Conservation (phyloP, 2,329 filamentous ascomycete genomes). For the Teratosphaeria nubilosa region DNA sequence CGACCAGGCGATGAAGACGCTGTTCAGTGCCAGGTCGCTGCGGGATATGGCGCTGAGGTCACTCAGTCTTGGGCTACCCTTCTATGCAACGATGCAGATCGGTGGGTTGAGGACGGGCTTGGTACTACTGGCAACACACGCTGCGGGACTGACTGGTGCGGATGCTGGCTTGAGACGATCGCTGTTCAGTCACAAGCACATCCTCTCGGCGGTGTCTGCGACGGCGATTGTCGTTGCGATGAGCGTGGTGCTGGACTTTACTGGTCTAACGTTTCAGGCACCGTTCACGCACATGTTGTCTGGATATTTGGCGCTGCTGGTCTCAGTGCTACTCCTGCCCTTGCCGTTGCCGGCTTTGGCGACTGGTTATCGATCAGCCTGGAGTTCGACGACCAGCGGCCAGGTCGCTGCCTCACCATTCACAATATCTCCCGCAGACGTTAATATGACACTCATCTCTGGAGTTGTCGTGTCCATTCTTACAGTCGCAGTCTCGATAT, state of each 20-base stretch:
- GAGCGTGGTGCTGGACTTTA: slow-evolving; percentile 25
- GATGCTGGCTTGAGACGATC: slow-evolving; percentile 6
- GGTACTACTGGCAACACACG: slow-evolving; percentile 37
- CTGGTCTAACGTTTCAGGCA: slow-evolving; percentile 20
- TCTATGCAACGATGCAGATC: slow-evolving; percentile 46
- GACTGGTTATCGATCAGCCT: not conserved
- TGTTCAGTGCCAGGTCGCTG: slow-evolving; percentile 8
- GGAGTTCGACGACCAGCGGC: not conserved
- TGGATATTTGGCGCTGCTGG: slow-evolving; percentile 38
- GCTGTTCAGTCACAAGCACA: slow-evolving; percentile 15
- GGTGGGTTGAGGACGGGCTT: slow-evolving; percentile 46
- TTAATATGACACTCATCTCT: slow-evolving; percentile 32
- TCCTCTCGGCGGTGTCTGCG: slow-evolving; percentile 26
- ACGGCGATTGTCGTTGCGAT: slow-evolving; percentile 28
- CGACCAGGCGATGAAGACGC: not conserved
- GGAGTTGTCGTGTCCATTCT: slow-evolving; percentile 28
- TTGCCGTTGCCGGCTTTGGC: slow-evolving; percentile 32
- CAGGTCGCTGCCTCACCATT: slow-evolving; percentile 20
- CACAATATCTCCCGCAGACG: slow-evolving; percentile 29
- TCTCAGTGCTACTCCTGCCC: slow-evolving; percentile 39
- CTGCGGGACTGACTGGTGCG: slow-evolving; percentile 31
- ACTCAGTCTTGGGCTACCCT: slow-evolving; percentile 34
- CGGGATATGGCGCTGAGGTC: slow-evolving; percentile 13
- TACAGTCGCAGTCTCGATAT: slow-evolving; percentile 27
- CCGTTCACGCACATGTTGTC: slow-evolving; percentile 25